phyloP scores from a whole-genome alignment of 441 rosid genomes.

The Populus trichocarpa region DNA sequence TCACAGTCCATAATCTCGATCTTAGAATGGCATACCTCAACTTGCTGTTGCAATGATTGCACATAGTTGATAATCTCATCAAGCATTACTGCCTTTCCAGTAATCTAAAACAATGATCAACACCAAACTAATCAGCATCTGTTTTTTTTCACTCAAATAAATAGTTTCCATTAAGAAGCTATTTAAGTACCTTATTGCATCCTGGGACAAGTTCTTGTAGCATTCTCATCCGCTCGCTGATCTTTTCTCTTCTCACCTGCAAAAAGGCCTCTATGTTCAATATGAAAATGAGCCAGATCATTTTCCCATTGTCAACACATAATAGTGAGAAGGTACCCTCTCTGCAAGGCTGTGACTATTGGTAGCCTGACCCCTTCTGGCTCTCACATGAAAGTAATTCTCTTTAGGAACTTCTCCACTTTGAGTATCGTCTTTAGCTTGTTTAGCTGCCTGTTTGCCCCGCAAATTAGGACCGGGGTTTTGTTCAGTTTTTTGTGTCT shows the following conservation, averaged over 20 bases:
- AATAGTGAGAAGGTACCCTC: slow-evolving; percentile 48
- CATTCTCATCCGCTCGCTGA: slow-evolving; percentile 82
- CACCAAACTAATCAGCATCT: slow-evolving; percentile 15
- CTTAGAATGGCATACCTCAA: slow-evolving; percentile 54
- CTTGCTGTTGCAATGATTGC: slow-evolving; percentile 88
- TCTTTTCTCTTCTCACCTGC: slow-evolving; percentile 90
- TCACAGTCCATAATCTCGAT: not conserved
- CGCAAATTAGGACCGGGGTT: slow-evolving; percentile 32
- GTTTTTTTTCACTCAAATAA: not conserved
- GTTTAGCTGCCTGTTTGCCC: slow-evolving; percentile 52
- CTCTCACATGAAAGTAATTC: slow-evolving; percentile 84
- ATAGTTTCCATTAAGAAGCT: not conserved
- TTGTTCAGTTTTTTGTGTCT: slow-evolving; percentile 56
- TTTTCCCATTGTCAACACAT: not conserved
- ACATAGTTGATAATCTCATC: slow-evolving; percentile 96
- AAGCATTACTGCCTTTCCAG: slow-evolving; percentile 94
- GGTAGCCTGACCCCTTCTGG: slow-evolving; percentile 93
- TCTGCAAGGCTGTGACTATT: slow-evolving; percentile 27
- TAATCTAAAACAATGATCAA: slow-evolving; percentile 52
- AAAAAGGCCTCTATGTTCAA: slow-evolving; percentile 14
- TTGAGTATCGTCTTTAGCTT: slow-evolving; percentile 56
- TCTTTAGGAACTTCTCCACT: slow-evolving; percentile 72
- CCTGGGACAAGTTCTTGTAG: slow-evolving; percentile 95
- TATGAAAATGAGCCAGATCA: not conserved
- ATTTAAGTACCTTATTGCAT: slow-evolving; percentile 60